Evolutionary conservation across 305 asterid species (phyloP).

Genomic region (Petunia hybrid): DNA sequence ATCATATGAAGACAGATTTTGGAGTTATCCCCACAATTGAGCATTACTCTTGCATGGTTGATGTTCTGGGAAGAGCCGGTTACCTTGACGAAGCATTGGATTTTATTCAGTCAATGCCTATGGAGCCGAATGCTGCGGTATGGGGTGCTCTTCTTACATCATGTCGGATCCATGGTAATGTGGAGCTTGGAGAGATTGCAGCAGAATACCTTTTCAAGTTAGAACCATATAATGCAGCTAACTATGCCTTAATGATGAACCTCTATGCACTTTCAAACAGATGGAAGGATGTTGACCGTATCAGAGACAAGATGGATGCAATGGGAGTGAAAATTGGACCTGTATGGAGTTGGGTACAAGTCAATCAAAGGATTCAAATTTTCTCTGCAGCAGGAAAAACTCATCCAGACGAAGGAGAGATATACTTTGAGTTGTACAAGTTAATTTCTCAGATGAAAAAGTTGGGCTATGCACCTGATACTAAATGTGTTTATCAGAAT

Average conservation of each 20-base stretch:
- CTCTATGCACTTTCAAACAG: conserved; percentile 54
- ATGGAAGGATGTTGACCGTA: conserved; percentile 48
- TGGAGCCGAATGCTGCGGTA: conserved; percentile 54
- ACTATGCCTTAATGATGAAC: conserved; percentile 62
- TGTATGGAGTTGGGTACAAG: conserved; percentile 52
- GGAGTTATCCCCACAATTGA: conserved; percentile 57
- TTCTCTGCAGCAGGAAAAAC: conserved; percentile 50
- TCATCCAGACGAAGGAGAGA: conserved; percentile 53
- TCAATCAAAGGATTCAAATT: conserved; percentile 43
- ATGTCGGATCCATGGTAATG: conserved; percentile 48
- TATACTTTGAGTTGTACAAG: conserved; percentile 49
- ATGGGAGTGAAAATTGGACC: conserved; percentile 43
- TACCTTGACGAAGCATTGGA: conserved; percentile 75
- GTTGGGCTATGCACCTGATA: conserved; percentile 48
- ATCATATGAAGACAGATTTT: conserved; percentile 48
- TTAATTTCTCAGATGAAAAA: conserved; percentile 50
- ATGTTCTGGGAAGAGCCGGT: conserved; percentile 67
- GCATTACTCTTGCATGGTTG: conserved; percentile 74
- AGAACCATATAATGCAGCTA: conserved; percentile 62
- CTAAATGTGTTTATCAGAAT: conserved; percentile 47
- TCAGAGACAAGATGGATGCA: conserved; percentile 43
- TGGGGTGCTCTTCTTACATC: conserved; percentile 68
- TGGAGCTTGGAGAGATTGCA: conserved; percentile 61
- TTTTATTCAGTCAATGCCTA: conserved; percentile 56
- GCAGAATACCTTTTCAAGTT: conserved; percentile 56